These are phyloP conservation scores for Penicillium verhagenii DNA, from an alignment of 495 filamentous ascomycete genomes.

Conservation along the genomic window DNA sequence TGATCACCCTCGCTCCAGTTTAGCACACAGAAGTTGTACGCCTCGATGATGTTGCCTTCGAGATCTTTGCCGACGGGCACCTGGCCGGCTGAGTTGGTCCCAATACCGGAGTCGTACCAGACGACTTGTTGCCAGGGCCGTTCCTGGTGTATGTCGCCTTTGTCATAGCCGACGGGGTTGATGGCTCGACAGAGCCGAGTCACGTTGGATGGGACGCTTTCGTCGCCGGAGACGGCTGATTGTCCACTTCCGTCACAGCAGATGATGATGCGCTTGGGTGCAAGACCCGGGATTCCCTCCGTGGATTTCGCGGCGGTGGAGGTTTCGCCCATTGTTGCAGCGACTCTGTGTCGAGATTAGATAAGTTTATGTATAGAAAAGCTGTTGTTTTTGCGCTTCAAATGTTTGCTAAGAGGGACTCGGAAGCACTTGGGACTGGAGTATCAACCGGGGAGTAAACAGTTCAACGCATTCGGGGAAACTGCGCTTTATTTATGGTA, in stretches of 20 bases:
- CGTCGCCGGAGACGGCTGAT: constrained; percentile 12
- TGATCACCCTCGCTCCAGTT: constrained; percentile 53
- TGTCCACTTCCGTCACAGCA: constrained; percentile 25
- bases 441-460: not conserved
- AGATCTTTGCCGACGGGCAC: constrained; percentile 5
- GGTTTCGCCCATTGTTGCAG: not conserved
- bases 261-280: constrained; percentile 1
- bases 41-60: constrained; percentile 11
- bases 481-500: not conserved
- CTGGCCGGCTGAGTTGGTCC: constrained; percentile 1
- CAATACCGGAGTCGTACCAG: not conserved
- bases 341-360: not conserved
- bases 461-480: not conserved
- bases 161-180: not conserved
- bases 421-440: too few species aligned
- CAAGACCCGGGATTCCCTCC: too few species aligned
- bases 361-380: too few species aligned
- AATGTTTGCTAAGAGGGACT: not conserved
- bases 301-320: too few species aligned
- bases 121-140: not conserved
- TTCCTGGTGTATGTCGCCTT: not conserved
- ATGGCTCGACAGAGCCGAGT: constrained; percentile 12
- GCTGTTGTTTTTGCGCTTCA: too few species aligned
- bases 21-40: constrained; percentile 16
- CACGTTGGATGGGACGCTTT: constrained; percentile 20